These are phyloP conservation scores for Fusarium haematococcum DNA, from an alignment of 2,329 filamentous ascomycete genomes.

Conservation along the genomic window DNA sequence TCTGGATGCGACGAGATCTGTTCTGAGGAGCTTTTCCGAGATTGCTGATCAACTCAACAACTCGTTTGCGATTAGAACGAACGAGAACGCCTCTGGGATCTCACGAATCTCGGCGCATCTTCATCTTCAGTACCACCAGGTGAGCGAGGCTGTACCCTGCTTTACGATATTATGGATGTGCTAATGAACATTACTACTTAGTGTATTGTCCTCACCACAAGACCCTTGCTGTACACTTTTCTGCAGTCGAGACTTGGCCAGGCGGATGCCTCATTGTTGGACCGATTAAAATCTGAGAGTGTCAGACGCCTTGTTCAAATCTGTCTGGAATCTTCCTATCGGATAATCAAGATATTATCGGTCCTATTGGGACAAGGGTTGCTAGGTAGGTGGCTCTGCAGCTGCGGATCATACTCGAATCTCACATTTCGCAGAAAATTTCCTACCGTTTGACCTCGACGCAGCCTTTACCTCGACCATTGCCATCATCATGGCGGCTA, in stretches of 20 bases:
- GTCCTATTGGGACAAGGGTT: not conserved
- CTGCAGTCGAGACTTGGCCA: not conserved
- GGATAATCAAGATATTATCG: not conserved
- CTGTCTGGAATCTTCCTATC: not conserved
- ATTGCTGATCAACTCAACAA: not conserved
- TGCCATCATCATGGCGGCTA: slow-evolving; percentile 51
- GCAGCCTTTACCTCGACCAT: slow-evolving; percentile 43
- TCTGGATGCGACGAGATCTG: not conserved
- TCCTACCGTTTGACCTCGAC: not conserved
- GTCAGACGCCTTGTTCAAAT: not conserved
- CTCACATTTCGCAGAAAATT: not conserved
- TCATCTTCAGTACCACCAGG: not conserved
- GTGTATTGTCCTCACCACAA: not conserved
- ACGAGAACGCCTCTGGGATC: not conserved
- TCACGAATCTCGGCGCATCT: not conserved
- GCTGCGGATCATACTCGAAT: accelerated
- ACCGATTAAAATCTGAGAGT: not conserved
- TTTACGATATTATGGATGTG: no score
- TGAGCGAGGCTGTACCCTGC: not conserved
- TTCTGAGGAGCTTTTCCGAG: not conserved
- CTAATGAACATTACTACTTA: no score
- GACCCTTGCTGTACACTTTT: not conserved
- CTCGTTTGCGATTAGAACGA: not conserved
- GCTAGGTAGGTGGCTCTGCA: not conserved
- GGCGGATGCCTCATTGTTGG: not conserved